Conservation (phyloP, 2,329 filamentous ascomycete species). For the Chalaropsis thielavioides region DNA sequence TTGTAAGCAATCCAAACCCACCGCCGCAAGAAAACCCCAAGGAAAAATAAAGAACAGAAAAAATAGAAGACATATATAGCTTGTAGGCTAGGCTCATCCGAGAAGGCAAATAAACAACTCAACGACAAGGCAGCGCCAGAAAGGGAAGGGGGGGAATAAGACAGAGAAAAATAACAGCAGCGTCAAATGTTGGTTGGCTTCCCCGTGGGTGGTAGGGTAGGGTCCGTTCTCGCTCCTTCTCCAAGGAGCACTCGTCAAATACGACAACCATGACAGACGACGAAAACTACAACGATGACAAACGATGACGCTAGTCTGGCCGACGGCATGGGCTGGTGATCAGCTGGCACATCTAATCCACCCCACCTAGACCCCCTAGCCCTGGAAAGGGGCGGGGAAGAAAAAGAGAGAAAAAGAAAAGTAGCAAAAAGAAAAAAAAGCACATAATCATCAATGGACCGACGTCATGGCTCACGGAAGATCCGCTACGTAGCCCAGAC, state of each 20-base stretch:
- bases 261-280: background rate
- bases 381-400: background rate
- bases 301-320: background rate
- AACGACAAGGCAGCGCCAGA: background rate
- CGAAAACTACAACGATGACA: no score
- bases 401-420: background rate
- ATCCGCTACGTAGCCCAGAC: conserved; percentile 42
- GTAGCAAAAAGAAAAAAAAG: background rate
- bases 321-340: background rate
- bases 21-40: background rate
- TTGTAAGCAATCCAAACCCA: background rate
- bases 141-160: background rate
- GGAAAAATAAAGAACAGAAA: background rate
- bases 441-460: background rate
- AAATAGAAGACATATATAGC: background rate
- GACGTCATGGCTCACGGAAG: conserved; percentile 20
- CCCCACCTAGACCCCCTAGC: background rate
- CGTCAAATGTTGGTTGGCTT: conserved; percentile 17
- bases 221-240: no score
- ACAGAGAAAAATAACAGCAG: background rate
- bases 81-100: background rate
- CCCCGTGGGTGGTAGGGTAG: no score
- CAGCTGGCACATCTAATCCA: background rate
- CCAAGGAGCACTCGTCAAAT: background rate
- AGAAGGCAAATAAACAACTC: background rate